Base-by-base conservation (phyloP, 106 monocot species). In the Acorus calamus region DNA sequence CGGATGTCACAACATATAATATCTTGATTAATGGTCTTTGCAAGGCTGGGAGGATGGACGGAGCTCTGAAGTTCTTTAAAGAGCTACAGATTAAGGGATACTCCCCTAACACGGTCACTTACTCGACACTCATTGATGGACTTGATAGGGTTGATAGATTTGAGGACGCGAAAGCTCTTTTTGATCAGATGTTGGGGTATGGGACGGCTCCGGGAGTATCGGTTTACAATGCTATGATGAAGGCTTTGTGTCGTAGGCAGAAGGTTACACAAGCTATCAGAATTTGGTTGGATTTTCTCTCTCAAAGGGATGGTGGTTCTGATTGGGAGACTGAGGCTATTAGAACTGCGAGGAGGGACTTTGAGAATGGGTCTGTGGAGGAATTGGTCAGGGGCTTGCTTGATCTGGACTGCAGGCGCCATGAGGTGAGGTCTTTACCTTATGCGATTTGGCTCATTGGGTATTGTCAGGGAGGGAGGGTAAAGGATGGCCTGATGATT, bases 401-500 rank as follows among this genome's bases (percentile, higher is more conserved):
- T 44, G 67, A 74, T 56, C 71, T 82, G 61, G 83, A 88, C 49
- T 53, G 52, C 13, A 53, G 66, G 43, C 52, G 56, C 14, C 70
- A 57, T 14, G 64, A 53, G 3, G 47, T 54, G 4, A 54, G 44
- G 59, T 72, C 81, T 59, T 69, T 51, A 64, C 92, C 81, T 2
- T 92, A 92, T 49, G 78, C 87, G 3, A 83, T 86, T 65, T 99
- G 92, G 92, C 73, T 99, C 11, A 69, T 75, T 49, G 92, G 92
- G 12, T 86, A 68, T 48, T 92, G 88, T 68, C 80, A 74, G 59
- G 83, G 45, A 44, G 55, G 77, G 14, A 78, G 74, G 67, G 28
- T 70, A 2, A 70, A 79, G 49, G 77, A 85, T 13, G 92, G 83
- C 59, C 60, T 79, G 28, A 79, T 59, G 43, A 81, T 88, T 42